Percentiles rank a stretch among this genome's conserved stretches.
phyloP scores from a whole-genome alignment of 176 grass and related monocot genomes.

The Cenchrus purpureus region DNA sequence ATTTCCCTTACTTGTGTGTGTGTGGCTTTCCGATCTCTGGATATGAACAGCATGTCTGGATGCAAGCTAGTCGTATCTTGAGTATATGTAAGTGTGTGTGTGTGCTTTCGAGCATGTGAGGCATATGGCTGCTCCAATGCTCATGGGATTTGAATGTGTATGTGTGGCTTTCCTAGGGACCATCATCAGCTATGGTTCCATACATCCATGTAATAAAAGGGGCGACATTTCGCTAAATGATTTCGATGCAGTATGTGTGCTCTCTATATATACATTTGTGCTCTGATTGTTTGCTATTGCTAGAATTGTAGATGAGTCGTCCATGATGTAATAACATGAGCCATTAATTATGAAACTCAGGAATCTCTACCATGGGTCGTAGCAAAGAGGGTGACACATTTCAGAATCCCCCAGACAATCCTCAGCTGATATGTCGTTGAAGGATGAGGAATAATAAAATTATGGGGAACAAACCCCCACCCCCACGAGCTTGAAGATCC shows the following conservation, averaged over 20 bases:
- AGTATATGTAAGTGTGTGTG: background rate
- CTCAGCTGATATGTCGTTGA: too few relatives aligned
- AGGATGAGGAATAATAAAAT: too few relatives aligned
- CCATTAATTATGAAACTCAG: too few relatives aligned
- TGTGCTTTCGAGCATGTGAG: background rate
- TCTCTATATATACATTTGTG: background rate
- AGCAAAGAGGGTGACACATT: too few relatives aligned
- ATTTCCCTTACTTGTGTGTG: background rate
- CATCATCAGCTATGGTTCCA: conserved; percentile 8
- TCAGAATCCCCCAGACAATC: too few relatives aligned
- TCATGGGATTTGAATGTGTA: background rate
- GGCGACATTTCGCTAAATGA: background rate
- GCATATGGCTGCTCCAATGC: background rate
- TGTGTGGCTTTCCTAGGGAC: conserved; percentile 14
- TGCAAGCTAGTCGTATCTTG: too few relatives aligned
- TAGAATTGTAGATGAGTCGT: too few relatives aligned
- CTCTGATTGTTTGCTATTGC: too few relatives aligned
- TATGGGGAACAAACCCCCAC: too few relatives aligned
- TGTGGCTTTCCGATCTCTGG: background rate
- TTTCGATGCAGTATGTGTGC: background rate
- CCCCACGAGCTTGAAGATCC: too few relatives aligned
- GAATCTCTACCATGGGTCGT: too few relatives aligned
- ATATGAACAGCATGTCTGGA: background rate
- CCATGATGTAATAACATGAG: too few relatives aligned
- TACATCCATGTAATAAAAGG: conserved; percentile 15